These are phyloP conservation scores for Spathaspora hagerdaliae DNA, from an alignment of 805 yeast genomes.

Conservation along the genomic window DNA sequence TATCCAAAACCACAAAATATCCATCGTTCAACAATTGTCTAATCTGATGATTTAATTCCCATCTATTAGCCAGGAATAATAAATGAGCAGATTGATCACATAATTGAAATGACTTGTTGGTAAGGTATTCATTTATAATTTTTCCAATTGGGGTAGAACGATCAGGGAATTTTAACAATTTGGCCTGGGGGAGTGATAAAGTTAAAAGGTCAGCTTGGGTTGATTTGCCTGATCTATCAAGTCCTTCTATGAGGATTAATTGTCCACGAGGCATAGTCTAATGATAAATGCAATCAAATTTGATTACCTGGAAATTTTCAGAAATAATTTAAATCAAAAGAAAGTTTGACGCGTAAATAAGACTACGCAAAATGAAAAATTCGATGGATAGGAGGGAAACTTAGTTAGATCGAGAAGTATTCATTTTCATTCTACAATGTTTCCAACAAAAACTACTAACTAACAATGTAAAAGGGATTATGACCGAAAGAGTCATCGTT, in stretches of 20 bases:
- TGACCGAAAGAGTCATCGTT: conserved; percentile 48
- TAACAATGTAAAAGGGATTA: conserved; percentile 40
- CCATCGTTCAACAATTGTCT: conserved; percentile 47
- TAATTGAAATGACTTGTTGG: conserved; percentile 44
- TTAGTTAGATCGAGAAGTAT: no score
- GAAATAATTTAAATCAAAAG: no score
- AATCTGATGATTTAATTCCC: conserved; percentile 70
- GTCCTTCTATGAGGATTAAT: conserved; percentile 82
- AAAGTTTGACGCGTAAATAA: no score
- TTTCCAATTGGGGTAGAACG: conserved; percentile 78
- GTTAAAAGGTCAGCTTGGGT: conserved; percentile 58
- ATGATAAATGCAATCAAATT: background rate
- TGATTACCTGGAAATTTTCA: no score
- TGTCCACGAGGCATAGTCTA: conserved; percentile 49
- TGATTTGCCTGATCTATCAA: conserved; percentile 92
- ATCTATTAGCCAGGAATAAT: conserved; percentile 86
- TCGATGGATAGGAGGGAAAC: no score
- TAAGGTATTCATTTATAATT: conserved; percentile 70
- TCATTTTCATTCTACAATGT: no score
- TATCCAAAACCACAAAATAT: conserved; percentile 62
- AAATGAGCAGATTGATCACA: conserved; percentile 83
- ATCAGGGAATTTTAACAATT: conserved; percentile 79
- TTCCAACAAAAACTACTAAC: no score
- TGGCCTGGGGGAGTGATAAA: conserved; percentile 12
- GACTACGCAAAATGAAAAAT: no score